Evolutionary conservation across 139 green algal species (phyloP), one percentile per base, ranked within the genome.

Genomic region (Micractinium sp.): DNA sequence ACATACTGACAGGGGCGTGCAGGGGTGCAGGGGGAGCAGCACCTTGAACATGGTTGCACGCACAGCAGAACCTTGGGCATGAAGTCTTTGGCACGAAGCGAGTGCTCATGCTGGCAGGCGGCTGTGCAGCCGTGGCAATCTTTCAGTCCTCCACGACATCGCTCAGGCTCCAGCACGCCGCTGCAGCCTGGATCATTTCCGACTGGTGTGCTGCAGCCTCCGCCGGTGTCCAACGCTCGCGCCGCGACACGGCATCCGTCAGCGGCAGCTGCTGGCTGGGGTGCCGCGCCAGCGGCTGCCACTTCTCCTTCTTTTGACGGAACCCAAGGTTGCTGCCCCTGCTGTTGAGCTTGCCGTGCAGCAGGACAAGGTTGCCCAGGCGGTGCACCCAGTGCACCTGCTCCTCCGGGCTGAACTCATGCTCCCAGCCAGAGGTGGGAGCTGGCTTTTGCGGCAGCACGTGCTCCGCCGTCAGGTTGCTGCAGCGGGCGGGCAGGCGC

Each of bases 381-480:
- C 76, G 76, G 76, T 82, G 76, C 33, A 56, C 15, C 76, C 76
- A 82, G 33, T 27, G 33, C 16, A 7, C 76, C 16, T 56, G 35
- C 76, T 82, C 35, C 76, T 60, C 76, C 16, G 1, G 4, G 35
- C 35, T 25, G 76, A 82, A 82, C 3, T n/a, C 76, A n/a, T 3
- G 16, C 7, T 14, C 35, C 76, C 76, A 82, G 4, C 22, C 33
- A 20, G n/a, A 56, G 76, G 31, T 33, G 22, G 76, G 9, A 1
- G 33, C 76, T 29, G 35, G n/a, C 76, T 82, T 82, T 39, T 82
- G 76, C 15, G 76, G 76, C 76, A 82, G 76, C 35, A 82, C 35
- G 76, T 82, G 76, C 19, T 82, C 76, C 33, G 47, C 20, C 31
- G 76, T 82, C 22, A 82, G 76, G n/a, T 82, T 36, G 14, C 22